These are phyloP conservation scores for Naematelia aurantialba DNA, from an alignment of 768 basidiomycete species.

Conservation along the genomic window DNA sequence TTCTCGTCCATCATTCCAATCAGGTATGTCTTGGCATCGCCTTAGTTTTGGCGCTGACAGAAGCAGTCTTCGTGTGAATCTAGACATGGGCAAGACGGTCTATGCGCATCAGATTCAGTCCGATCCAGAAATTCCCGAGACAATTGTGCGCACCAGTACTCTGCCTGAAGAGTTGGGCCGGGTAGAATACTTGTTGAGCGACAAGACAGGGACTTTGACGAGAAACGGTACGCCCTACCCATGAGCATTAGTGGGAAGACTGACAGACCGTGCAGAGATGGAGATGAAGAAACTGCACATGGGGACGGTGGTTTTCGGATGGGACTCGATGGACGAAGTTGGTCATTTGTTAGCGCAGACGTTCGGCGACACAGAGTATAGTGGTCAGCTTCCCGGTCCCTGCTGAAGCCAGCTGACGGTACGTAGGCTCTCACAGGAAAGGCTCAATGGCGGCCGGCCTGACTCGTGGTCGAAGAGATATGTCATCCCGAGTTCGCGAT, in stretches of 20 bases:
- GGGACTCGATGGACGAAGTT: slow-evolving; percentile 99
- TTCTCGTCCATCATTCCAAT: slow-evolving; percentile 99
- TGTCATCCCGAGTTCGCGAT: slow-evolving; percentile 88
- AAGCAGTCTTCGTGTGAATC: slow-evolving; percentile 86
- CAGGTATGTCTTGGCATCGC: slow-evolving; percentile 60
- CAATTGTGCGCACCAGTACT: slow-evolving; percentile 96
- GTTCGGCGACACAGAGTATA: slow-evolving; percentile 62
- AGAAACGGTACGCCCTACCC: slow-evolving; percentile 70
- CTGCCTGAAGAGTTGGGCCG: slow-evolving; percentile 93
- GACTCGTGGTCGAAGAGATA: slow-evolving; percentile 81
- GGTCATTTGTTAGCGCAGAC: slow-evolving; percentile 82
- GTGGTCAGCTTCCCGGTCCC: slow-evolving; percentile 50
- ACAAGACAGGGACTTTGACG: slow-evolving; percentile 96
- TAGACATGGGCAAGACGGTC: slow-evolving; percentile 99
- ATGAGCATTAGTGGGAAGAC: not conserved
- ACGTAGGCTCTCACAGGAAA: slow-evolving; percentile 42
- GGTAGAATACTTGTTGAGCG: slow-evolving; percentile 91
- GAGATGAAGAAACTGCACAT: slow-evolving; percentile 98
- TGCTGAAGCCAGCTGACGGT: not conserved
- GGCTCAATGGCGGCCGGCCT: slow-evolving; percentile 69
- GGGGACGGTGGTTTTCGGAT: slow-evolving; percentile 96
- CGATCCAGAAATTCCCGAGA: slow-evolving; percentile 85
- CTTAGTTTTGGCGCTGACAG: not conserved
- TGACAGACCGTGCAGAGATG: slow-evolving; percentile 67
- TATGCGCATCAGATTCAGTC: slow-evolving; percentile 94